Conservation (phyloP, 306 rosid species). For the Carpinus fangiana region DNA sequence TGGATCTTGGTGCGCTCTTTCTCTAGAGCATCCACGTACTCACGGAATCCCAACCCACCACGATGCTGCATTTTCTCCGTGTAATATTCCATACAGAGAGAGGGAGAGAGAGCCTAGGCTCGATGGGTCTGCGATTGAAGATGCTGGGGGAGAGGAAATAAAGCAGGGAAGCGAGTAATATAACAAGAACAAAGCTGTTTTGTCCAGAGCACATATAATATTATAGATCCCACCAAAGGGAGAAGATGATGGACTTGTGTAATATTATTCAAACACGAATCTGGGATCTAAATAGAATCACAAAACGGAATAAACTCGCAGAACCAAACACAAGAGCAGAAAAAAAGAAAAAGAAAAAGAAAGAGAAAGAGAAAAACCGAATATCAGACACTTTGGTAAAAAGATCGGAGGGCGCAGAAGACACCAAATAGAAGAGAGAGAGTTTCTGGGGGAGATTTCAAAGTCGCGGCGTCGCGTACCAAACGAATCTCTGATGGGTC, state of each 20-base stretch:
- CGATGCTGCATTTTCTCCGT: constrained; percentile 49
- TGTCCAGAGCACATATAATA: constrained; percentile 28
- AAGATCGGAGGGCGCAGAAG: constrained; percentile 31
- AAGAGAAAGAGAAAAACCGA: background rate
- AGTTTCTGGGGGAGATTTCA: constrained; percentile 33
- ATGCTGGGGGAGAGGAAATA: constrained; percentile 29
- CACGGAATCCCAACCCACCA: constrained; percentile 47
- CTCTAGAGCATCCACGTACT: constrained; percentile 63
- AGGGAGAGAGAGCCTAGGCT: background rate
- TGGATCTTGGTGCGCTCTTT: constrained; percentile 67
- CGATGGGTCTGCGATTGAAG: background rate
- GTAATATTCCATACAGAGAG: constrained; percentile 25
- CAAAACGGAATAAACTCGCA: constrained; percentile 59
- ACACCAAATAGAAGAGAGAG: background rate
- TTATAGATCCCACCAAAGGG: constrained; percentile 47
- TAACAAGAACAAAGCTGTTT: constrained; percentile 11
- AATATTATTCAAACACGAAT: constrained; percentile 37
- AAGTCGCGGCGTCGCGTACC: constrained; percentile 92
- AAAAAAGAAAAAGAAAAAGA: constrained; percentile 9
- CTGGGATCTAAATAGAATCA: constrained; percentile 75
- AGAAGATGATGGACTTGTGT: constrained; percentile 4
- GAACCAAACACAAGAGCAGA: constrained; percentile 17
- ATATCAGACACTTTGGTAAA: background rate
- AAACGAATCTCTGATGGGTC: constrained; percentile 58
- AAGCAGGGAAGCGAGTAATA: constrained; percentile 3